Percentiles rank a stretch among this genome's conserved stretches.
phyloP scores from a whole-genome alignment of 2,329 filamentous ascomycete species.

The Xylaria sp. region DNA sequence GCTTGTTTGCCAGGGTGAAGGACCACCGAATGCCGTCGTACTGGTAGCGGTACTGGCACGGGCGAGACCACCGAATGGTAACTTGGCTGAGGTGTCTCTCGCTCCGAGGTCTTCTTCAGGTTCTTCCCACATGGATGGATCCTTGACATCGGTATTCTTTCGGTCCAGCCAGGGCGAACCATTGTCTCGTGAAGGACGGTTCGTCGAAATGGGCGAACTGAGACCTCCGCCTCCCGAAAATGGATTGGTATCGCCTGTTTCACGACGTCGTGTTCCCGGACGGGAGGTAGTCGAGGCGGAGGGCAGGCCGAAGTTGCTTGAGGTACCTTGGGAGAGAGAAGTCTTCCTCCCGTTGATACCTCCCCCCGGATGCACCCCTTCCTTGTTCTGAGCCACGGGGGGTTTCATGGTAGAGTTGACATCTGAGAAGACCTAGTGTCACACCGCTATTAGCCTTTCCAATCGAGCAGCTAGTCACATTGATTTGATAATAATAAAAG shows the following conservation, averaged over 20 bases:
- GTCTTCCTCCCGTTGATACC: conserved; percentile 75
- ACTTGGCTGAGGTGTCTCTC: conserved; percentile 41
- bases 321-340: conserved; percentile 76
- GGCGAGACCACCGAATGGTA: conserved; percentile 53
- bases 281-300: conserved; percentile 75
- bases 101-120: conserved; percentile 50
- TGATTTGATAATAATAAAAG: not conserved
- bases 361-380: conserved; percentile 60
- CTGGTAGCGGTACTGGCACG: conserved; percentile 60
- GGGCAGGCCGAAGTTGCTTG: conserved; percentile 69
- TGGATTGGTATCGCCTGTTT: conserved; percentile 75
- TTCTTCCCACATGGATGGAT: conserved; percentile 55
- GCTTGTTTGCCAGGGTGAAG: conserved; percentile 53
- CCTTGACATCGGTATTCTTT: conserved; percentile 59
- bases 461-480: not conserved
- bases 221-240: conserved; percentile 55
- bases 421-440: conserved; percentile 75
- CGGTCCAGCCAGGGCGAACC: conserved; percentile 62
- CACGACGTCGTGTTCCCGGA: conserved; percentile 79
- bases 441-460: conserved; percentile 35
- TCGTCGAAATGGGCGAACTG: conserved; percentile 65
- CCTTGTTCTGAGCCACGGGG: conserved; percentile 74
- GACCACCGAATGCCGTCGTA: conserved; percentile 49
- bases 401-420: conserved; percentile 95
- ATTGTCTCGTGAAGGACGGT: conserved; percentile 69